Base-by-base conservation (phyloP, 148 eudicot species). In the Amaranthus hypochondriacus region DNA sequence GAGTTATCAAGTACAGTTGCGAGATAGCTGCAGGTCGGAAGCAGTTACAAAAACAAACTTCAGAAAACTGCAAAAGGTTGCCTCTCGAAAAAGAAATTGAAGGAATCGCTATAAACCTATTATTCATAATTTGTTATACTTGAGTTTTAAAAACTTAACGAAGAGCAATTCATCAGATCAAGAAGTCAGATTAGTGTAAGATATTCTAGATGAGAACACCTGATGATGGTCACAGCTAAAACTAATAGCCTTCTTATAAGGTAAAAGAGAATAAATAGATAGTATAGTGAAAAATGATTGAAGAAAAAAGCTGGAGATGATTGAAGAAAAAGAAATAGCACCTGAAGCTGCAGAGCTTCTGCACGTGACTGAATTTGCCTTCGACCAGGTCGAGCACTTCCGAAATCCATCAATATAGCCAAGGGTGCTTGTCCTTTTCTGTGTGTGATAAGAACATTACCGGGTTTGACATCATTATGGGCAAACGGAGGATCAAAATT, bases 381-480 rank as follows among this genome's bases (percentile, higher is more conserved):
- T 77, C 92, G 85, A 59, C 97, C 97, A 62, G 98, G 97, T 69
- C 97, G 90, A 57, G 98, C 89, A 85, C 96, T 89, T 73, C 97
- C 96, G 70, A 95, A 95, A 78, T 95, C 98, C 98, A 95, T 95
- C 83, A 95, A 77, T 71, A 86, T 82, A 13, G 95, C 90, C 58
- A 88, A 76, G 72, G 98, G 98, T 62, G 92, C 75, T 62, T 92
- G 86, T 43, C 98, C 98, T 87, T 87, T 90, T 75, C 82, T 81
- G 72, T 85, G 83, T 53, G 97, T 92, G 76, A 95, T 56, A 81
- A 91, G 86, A 66, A 95, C 89, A 83, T 95, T 95, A 58, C 93
- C 97, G 42, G 98, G 97, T 75, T 95, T 95, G 62, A 95, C 92
- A 87, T 95, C 98, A 80, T 95, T 95, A 77, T 95, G 98, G 42